Percentiles rank a stretch among this genome's conserved stretches.
phyloP scores from a whole-genome alignment of 176 grass and related monocot genomes.

The Neostapfia colusana region DNA sequence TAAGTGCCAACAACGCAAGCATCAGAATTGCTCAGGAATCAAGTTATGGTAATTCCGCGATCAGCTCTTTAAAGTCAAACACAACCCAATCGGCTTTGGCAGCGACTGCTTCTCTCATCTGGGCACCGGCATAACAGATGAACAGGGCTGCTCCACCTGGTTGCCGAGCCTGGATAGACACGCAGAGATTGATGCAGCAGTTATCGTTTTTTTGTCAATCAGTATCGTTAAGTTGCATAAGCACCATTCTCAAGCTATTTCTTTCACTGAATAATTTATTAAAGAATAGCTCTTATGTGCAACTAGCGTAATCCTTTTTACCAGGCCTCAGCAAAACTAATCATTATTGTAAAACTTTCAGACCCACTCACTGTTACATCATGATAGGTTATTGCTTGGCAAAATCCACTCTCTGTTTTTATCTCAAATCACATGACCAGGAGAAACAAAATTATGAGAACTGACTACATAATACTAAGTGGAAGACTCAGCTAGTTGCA shows the following conservation, averaged over 20 bases:
- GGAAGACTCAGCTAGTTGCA: neutral
- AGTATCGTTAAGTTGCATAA: neutral
- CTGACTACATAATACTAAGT: neutral
- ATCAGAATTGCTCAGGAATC: neutral
- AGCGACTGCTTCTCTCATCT: slow-evolving; percentile 76
- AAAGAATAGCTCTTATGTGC: neutral
- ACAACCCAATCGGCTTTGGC: slow-evolving; percentile 74
- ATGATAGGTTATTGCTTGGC: too few relatives aligned
- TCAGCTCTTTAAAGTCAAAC: slow-evolving; percentile 73
- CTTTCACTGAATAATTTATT: neutral
- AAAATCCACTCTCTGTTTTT: neutral
- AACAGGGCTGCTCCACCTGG: slow-evolving; percentile 79
- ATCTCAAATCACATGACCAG: neutral
- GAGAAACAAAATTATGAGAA: neutral
- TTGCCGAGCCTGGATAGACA: slow-evolving; percentile 60
- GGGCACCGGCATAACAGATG: slow-evolving; percentile 84
- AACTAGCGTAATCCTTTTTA: neutral
- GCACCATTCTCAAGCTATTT: neutral
- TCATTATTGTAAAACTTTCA: neutral
- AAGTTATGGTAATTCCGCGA: slow-evolving; percentile 52
- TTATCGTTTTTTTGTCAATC: neutral
- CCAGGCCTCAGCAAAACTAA: neutral
- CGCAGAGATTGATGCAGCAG: neutral
- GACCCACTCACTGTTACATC: neutral
- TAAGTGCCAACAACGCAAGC: neutral